Conservation (phyloP, 208 protist genomes). For the Crithidia sp. region DNA sequence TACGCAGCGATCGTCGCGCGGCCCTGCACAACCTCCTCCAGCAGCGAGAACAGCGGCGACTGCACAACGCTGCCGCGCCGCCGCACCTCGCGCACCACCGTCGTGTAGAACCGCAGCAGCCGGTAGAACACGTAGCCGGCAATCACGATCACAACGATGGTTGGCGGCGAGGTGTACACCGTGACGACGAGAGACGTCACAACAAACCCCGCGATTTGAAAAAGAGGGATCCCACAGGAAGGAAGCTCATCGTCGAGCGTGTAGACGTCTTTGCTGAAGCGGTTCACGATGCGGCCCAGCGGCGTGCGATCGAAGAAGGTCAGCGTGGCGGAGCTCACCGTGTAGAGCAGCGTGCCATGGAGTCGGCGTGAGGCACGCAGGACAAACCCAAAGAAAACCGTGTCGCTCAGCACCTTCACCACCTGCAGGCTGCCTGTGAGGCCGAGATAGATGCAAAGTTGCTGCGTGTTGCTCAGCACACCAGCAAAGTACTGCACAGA, state of each 20-base stretch:
- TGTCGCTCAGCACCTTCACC: no score
- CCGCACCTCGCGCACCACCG: slow-evolving; percentile 84
- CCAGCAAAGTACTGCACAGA: slow-evolving; percentile 40
- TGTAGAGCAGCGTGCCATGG: slow-evolving; percentile 50
- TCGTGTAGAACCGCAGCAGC: slow-evolving; percentile 89
- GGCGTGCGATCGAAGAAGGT: slow-evolving; percentile 64
- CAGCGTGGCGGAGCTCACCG: slow-evolving; percentile 48
- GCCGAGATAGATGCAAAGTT: slow-evolving; percentile 43
- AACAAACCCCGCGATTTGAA: slow-evolving; percentile 20
- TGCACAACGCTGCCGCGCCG: slow-evolving; percentile 85
- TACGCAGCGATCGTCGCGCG: slow-evolving; percentile 87
- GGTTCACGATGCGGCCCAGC: slow-evolving; percentile 78
- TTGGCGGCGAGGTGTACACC: slow-evolving; percentile 22
- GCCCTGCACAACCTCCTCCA: slow-evolving; percentile 91
- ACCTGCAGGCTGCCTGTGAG: no score
- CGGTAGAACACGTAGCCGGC: slow-evolving; percentile 60
- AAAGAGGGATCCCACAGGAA: slow-evolving; percentile 33
- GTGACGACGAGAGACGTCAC: slow-evolving; percentile 32
- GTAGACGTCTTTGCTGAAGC: slow-evolving; percentile 81
- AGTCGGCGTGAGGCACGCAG: no score
- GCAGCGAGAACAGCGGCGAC: slow-evolving; percentile 93
- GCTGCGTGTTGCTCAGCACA: slow-evolving; percentile 20
- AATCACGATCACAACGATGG: slow-evolving; percentile 43
- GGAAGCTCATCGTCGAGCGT: slow-evolving; percentile 81
- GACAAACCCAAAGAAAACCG: no score